These are phyloP conservation scores for Phialophora verrucosa DNA, from an alignment of 2,329 filamentous ascomycete species.

Conservation along the genomic window DNA sequence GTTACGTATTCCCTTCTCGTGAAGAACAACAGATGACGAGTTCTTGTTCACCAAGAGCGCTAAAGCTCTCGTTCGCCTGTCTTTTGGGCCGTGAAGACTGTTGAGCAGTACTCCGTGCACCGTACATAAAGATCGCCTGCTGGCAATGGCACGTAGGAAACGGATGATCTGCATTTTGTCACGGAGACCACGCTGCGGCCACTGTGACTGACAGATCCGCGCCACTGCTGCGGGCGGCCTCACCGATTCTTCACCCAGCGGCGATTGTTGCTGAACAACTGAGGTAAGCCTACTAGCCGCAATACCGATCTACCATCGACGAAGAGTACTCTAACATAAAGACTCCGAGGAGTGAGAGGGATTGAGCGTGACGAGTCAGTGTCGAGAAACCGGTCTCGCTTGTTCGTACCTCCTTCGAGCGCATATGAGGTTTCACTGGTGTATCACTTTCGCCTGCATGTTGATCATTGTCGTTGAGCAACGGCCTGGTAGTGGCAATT, in stretches of 20 bases:
- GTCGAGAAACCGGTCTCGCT: neutral
- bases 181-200: neutral
- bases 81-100: neutral
- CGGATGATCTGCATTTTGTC: neutral
- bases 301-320: neutral
- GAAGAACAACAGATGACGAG: neutral
- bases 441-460: constrained; percentile 19
- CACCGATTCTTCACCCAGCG: neutral
- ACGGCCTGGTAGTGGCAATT: constrained; percentile 8
- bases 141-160: neutral
- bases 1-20: neutral
- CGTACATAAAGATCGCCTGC: neutral
- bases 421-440: constrained; percentile 21
- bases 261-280: neutral
- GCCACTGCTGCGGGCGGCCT: neutral
- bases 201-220: neutral
- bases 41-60: neutral
- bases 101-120: neutral
- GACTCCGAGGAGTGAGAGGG: neutral
- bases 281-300: neutral
- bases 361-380: neutral
- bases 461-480: neutral
- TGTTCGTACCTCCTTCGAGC: constrained; percentile 5
- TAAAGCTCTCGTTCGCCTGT: no score
- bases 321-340: neutral